A percentile compares a stretch with the other conserved stretches of the same genome.
These are phyloP conservation scores for Septoria petroselini DNA, from an alignment of 2,329 filamentous ascomycete species.

Conservation along the genomic window DNA sequence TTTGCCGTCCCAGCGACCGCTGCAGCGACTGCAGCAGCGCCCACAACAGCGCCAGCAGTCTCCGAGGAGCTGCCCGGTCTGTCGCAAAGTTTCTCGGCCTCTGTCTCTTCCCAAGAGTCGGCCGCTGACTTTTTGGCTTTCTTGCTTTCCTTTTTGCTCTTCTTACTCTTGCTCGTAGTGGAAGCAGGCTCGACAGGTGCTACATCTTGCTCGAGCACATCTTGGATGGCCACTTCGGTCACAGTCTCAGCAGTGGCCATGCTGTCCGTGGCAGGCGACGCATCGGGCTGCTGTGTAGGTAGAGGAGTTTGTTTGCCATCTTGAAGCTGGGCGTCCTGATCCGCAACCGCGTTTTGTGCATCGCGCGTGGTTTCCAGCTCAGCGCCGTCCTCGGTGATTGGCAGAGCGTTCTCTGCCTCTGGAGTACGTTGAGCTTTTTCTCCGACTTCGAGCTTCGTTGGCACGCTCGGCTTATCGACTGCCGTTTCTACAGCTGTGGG, in stretches of 20 bases:
- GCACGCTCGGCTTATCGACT: conserved; percentile 8
- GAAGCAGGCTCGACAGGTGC: conserved; percentile 16
- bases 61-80: not conserved
- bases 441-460: conserved; percentile 29
- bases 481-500: not conserved
- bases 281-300: too few species aligned
- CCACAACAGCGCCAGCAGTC: conserved; percentile 13
- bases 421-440: conserved; percentile 21
- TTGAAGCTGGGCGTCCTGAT: conserved; percentile 1
- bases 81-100: not conserved
- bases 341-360: not conserved
- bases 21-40: conserved; percentile 1
- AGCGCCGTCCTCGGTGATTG: not conserved
- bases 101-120: conserved; percentile 9
- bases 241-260: too few species aligned
- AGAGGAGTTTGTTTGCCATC: too few species aligned
- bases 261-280: too few species aligned
- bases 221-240: too few species aligned
- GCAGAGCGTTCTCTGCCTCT: not conserved
- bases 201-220: too few species aligned
- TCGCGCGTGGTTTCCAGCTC: too few species aligned
- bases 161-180: conserved; percentile 30
- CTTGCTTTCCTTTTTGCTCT: conserved; percentile 36
- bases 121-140: conserved; percentile 7
- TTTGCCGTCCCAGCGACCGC: not conserved